Evolutionary conservation across 2,329 filamentous ascomycete genomes (phyloP).

Genomic region (Malbranchea cinnamomea): DNA sequence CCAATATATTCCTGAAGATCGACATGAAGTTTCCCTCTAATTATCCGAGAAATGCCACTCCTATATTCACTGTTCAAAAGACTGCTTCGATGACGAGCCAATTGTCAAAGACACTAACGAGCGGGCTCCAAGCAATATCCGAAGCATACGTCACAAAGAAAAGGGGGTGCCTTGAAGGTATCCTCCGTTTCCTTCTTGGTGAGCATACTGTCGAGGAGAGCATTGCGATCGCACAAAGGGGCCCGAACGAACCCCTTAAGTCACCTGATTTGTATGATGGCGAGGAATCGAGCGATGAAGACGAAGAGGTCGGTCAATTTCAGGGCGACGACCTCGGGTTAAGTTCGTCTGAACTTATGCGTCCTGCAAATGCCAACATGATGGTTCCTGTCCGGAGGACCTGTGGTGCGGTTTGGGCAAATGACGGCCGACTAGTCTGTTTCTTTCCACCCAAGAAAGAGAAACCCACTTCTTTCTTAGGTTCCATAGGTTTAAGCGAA

Average conservation of each 20-base stretch:
- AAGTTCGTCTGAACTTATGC: conserved; percentile 37
- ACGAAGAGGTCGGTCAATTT: conserved; percentile 40
- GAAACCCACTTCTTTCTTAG: conserved; percentile 35
- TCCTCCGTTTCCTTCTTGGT: conserved; percentile 46
- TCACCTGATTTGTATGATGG: conserved; percentile 35
- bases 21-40: conserved; percentile 42
- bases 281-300: conserved; percentile 74
- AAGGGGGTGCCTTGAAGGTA: conserved; percentile 44
- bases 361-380: conserved; percentile 43
- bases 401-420: conserved; percentile 43
- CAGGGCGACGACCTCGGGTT: conserved; percentile 31
- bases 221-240: conserved; percentile 37
- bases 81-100: conserved; percentile 41
- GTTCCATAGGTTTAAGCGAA: conserved; percentile 32
- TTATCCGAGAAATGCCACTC: conserved; percentile 38
- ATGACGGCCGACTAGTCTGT: conserved; percentile 41
- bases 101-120: conserved; percentile 33
- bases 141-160: conserved; percentile 36
- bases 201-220: conserved; percentile 45
- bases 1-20: conserved; percentile 40
- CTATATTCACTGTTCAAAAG: conserved; percentile 41
- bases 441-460: conserved; percentile 41
- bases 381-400: conserved; percentile 49
- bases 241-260: conserved; percentile 38
- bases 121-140: conserved; percentile 40